Evolutionary conservation across 2,329 filamentous ascomycete genomes (phyloP).

Genomic region (Aspergillus sp.): DNA sequence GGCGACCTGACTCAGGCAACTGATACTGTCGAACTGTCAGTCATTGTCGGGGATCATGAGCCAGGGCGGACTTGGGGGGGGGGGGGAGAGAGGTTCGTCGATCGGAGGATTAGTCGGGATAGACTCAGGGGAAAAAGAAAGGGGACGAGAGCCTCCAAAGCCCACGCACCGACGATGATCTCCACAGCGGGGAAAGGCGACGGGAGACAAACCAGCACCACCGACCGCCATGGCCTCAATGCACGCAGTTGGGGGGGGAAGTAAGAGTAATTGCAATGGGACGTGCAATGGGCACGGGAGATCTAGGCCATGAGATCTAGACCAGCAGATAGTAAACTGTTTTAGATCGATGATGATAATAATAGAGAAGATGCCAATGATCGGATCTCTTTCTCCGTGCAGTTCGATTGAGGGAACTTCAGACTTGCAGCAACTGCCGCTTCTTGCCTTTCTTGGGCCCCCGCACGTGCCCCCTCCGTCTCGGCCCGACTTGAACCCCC

Average conservation of each 20-base stretch:
- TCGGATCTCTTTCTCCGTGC: not conserved
- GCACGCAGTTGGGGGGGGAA: not conserved
- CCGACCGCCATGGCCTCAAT: slow-evolving; percentile 2
- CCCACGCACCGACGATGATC: slow-evolving; percentile 5
- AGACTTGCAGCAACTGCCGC: not conserved
- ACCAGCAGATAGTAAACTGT: too few relatives aligned
- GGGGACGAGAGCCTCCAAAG: slow-evolving; percentile 4
- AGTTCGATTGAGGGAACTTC: not conserved
- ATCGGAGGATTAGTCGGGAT: slow-evolving; percentile 11
- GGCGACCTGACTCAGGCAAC: not conserved
- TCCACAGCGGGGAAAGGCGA: slow-evolving; percentile 2
- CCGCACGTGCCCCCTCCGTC: slow-evolving; percentile 17
- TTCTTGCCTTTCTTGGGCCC: not conserved
- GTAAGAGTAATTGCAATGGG: not conserved
- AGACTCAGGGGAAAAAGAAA: slow-evolving; percentile 4
- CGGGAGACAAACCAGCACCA: slow-evolving; percentile 1
- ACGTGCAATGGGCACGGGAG: too few relatives aligned
- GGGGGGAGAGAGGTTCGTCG: not conserved
- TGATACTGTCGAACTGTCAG: not conserved
- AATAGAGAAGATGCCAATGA: not conserved
- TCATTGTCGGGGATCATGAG: not conserved
- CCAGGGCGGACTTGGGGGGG: slow-evolving; percentile 1
- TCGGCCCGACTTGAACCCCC: slow-evolving; percentile 23
- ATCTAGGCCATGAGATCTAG: too few relatives aligned
- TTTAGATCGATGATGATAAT: not conserved